Conservation (phyloP, 176 grass and related monocot genomes). For the Coix lacrymajobi region DNA sequence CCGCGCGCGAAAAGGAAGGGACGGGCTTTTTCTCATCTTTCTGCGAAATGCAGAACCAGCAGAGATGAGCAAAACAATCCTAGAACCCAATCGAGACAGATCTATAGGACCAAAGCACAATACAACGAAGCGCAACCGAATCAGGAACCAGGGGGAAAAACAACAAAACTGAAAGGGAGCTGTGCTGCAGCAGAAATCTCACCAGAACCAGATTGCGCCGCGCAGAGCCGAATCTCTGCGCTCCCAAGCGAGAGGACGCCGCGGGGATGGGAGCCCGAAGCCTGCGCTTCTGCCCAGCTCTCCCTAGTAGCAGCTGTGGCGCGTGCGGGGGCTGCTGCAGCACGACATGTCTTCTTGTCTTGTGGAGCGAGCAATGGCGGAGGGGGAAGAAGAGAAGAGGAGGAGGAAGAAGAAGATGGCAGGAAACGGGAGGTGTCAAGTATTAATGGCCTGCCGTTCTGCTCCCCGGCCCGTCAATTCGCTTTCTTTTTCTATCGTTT, state of each 20-base stretch:
- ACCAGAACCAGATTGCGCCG: conserved; percentile 24
- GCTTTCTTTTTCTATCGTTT: background rate
- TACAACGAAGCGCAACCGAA: background rate
- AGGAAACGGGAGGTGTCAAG: conserved; percentile 14
- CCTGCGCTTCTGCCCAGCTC: background rate
- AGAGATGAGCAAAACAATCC: background rate
- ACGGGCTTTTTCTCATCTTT: background rate
- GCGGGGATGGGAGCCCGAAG: background rate
- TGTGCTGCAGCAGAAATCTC: conserved; percentile 10
- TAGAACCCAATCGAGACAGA: background rate
- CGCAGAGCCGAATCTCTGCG: background rate
- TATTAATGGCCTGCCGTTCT: conserved; percentile 30
- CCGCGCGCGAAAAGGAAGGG: conserved; percentile 22
- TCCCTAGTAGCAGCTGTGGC: background rate
- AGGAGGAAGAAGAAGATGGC: background rate
- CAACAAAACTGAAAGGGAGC: background rate
- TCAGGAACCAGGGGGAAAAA: background rate
- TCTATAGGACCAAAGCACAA: conserved; percentile 10
- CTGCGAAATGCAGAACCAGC: conserved; percentile 17
- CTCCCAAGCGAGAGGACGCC: conserved; percentile 19
- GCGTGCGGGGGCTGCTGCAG: background rate
- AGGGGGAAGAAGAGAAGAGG: background rate
- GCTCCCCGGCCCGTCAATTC: background rate
- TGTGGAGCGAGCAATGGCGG: background rate
- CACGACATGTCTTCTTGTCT: too few relatives aligned